These are phyloP conservation scores for Cicer judaicum DNA, from an alignment of 306 rosid genomes.

Conservation along the genomic window DNA sequence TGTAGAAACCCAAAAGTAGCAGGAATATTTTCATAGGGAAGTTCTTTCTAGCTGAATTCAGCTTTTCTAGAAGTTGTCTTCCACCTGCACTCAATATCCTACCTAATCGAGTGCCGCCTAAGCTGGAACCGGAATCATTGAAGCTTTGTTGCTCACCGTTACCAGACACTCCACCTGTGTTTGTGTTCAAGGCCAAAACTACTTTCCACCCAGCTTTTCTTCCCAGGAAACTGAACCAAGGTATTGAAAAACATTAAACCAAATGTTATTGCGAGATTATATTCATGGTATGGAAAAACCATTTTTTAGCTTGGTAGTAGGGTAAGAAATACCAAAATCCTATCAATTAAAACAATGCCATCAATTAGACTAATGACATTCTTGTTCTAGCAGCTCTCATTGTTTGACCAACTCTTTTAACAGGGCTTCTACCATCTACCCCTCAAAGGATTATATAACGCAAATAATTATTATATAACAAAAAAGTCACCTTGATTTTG, in stretches of 20 bases:
- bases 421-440: background rate
- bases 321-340: slow-evolving; percentile 16
- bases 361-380: slow-evolving; percentile 18
- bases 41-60: slow-evolving; percentile 84
- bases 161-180: slow-evolving; percentile 77
- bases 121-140: slow-evolving; percentile 59
- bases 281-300: background rate
- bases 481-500: slow-evolving; percentile 13
- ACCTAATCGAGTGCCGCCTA: slow-evolving; percentile 89
- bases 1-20: slow-evolving; percentile 96
- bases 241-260: slow-evolving; percentile 44
- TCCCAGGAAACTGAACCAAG: slow-evolving; percentile 61
- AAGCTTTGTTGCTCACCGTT: slow-evolving; percentile 67
- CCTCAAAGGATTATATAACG: slow-evolving; percentile 21
- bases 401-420: background rate
- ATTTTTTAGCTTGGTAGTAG: background rate
- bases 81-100: slow-evolving; percentile 86
- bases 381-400: background rate
- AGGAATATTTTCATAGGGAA: slow-evolving; percentile 86
- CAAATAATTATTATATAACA: background rate
- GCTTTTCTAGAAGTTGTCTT: slow-evolving; percentile 78
- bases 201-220: slow-evolving; percentile 63
- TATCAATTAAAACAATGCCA: slow-evolving; percentile 22
- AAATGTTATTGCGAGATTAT: slow-evolving; percentile 36
- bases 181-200: slow-evolving; percentile 84